Base-by-base conservation (phyloP, 441 rosid genomes). In the Populus hybrid region DNA sequence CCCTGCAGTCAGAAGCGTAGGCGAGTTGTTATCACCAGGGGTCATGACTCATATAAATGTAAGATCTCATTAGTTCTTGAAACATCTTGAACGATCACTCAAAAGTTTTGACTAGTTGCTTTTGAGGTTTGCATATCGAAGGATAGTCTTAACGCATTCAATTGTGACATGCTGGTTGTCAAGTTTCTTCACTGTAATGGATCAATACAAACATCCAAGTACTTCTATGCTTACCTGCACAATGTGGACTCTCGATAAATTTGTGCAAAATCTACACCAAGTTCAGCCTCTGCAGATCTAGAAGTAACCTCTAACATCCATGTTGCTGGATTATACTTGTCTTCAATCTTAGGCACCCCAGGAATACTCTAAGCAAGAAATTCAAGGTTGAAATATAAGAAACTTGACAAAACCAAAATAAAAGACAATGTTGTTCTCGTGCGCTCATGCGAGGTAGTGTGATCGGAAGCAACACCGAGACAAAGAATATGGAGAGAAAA, bases 231-330 rank as follows among this genome's bases (percentile, higher is more conserved):
- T 65, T 65, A 74, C 95, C 72, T 69, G 67, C 63, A 78, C 59
- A 88, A 75, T 74, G 76, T 20, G 0, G 95, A 91, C 2, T 86
- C 82, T 42, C 28, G 78, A 82, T 88, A 91, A 53, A 87, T 80
- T 67, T 84, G 74, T 3, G 87, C 83, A 73, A 89, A 91, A 88
- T 91, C 91, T 10, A 80, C 46, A 36, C 86, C 82, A 36, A 84
- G 89, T 78, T 89, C 82, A 67, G 77, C 78, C 86, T 91, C 94
- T 20, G 77, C 68, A 10, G 88, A 85, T 23, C 82, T 72, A 73
- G 89, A 87, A 75, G 91, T 88, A 20, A 86, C 84, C 63, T 89
- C 90, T 46, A 91, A 77, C 86, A 89, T 84, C 94, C 94, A 89
- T 72, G 93, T 89, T 74, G 77, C 77, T 8, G 77, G 77, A 75